Conservation (phyloP, 176 grass and related monocot species). For the Bromus sterilis region DNA sequence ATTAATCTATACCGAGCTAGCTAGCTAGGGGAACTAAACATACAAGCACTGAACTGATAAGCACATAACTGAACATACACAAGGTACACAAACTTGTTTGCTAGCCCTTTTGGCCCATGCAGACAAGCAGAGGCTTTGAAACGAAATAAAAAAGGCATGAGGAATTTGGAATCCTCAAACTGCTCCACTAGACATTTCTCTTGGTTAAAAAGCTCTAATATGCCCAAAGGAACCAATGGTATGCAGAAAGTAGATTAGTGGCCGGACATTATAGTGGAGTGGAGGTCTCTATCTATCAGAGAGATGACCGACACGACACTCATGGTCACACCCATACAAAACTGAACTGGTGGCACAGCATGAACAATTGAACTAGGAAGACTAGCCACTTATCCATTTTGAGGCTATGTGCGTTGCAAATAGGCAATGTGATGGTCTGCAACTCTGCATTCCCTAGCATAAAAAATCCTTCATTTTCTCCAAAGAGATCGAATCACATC, state of each 20-base stretch:
- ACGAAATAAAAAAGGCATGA: background rate
- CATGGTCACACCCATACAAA: background rate
- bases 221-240: background rate
- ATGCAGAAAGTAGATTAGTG: background rate
- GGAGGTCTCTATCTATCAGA: background rate
- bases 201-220: background rate
- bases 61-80: too few relatives aligned
- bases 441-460: background rate
- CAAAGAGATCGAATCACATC: constrained; percentile 7
- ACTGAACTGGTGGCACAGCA: background rate
- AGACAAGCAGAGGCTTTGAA: background rate
- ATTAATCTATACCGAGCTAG: too few relatives aligned
- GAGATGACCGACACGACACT: background rate
- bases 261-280: background rate
- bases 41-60: too few relatives aligned
- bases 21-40: too few relatives aligned
- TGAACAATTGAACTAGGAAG: background rate
- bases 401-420: background rate
- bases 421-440: constrained; percentile 1
- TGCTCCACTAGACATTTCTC: background rate
- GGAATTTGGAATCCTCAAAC: background rate
- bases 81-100: too few relatives aligned
- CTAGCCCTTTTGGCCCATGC: background rate
- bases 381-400: background rate
- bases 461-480: background rate